Evolutionary conservation across 306 rosid species (phyloP).

Genomic region (Dalbergia cochinchinensis): DNA sequence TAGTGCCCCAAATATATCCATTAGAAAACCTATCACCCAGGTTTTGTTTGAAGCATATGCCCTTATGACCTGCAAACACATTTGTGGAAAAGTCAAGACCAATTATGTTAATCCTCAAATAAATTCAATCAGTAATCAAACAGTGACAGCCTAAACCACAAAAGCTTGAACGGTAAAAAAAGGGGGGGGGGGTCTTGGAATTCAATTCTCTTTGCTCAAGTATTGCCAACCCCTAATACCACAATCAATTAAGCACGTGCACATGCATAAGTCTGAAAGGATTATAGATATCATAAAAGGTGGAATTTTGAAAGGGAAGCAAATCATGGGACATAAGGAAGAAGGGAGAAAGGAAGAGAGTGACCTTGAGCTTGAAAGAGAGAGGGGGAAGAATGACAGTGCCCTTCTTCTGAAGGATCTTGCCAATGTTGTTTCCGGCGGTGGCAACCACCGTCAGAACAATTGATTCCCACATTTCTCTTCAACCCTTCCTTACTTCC

Average conservation of each 20-base stretch:
- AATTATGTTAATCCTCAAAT: background rate
- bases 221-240: conserved; percentile 4
- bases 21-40: conserved; percentile 85
- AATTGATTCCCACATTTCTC: conserved; percentile 84
- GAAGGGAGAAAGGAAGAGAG: background rate
- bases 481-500: conserved; percentile 24
- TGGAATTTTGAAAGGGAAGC: conserved; percentile 18
- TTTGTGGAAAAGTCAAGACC: conserved; percentile 16
- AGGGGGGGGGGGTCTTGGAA: background rate
- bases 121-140: conserved; percentile 7
- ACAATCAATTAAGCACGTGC: background rate
- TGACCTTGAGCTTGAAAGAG: conserved; percentile 84
- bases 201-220: conserved; percentile 15
- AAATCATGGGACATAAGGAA: background rate
- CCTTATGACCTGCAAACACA: conserved; percentile 77
- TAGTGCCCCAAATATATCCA: conserved; percentile 94
- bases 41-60: conserved; percentile 86
- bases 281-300: background rate
- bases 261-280: conserved; percentile 14
- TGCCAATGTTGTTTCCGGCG: conserved; percentile 96
- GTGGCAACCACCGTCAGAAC: conserved; percentile 81
- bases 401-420: conserved; percentile 93
- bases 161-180: conserved; percentile 17
- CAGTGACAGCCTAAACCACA: conserved; percentile 32
- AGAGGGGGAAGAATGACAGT: conserved; percentile 92